Evolutionary conservation across 2,329 filamentous ascomycete genomes (phyloP), one percentile per base, ranked within the genome.

Genomic region (Ophiostoma fasciatum): DNA sequence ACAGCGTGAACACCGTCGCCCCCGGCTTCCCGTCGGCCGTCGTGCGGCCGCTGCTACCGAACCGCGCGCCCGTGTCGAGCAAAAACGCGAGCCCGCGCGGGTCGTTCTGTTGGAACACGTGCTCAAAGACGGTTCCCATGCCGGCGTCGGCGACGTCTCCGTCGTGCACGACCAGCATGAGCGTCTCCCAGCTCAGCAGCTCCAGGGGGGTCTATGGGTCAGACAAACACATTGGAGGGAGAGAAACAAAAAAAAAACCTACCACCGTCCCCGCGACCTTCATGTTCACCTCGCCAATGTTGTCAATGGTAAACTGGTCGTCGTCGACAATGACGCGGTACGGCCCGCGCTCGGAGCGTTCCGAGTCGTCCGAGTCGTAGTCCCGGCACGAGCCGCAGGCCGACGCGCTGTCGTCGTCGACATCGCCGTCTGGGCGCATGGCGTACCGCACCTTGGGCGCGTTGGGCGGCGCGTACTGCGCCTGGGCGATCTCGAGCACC

Each of bases 221-320:
- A 20, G 12, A 11, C n/a, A 9, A 18, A 12, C 1, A 23, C 23
- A 28, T 19, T 4, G 9, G 9, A 14, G 13, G 3, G 9, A 14
- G 13, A 4, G n/a, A 20, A 28, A 7, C 10, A 25, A 21, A 13
- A 12, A 20, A 22, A 21, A 14, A 14, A 33, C 38, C 11, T 34
- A 38, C 35, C 7, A 66, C 56, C 13, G 62, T 56, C 38, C 78
- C 81, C 49, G 81, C 75, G 40, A 84, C 78, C 37, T 78, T 65
- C 49, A 69, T 75, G 0, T 71, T 71, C 4, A 80, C 62, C 44
- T 82, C 69, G 0, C 79, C 79, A 39, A 90, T 65, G 45, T 83
- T 74, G 13, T 90, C 79, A 35, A 88, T 68, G 0, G 82, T 90
- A 51, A 81, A 82, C 25, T 68, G 62, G 11, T 78, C 70, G 45